Evolutionary conservation across 2,329 filamentous ascomycete species (phyloP).

Genomic region (Calonectria montana): DNA sequence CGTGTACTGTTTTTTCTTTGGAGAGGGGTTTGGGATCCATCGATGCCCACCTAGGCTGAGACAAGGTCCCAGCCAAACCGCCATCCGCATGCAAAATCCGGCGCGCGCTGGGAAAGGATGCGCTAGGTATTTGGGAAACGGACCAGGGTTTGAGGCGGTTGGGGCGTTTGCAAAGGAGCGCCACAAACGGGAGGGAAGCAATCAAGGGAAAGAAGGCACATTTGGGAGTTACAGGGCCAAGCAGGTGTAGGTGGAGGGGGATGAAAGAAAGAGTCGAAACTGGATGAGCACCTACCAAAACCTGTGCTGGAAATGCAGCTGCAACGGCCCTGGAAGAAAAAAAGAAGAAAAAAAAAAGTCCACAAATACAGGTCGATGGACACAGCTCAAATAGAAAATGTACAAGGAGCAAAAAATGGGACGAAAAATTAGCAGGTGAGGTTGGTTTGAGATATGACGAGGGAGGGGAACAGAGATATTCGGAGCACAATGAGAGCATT

Average conservation of each 20-base stretch:
- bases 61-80: constrained; percentile 13
- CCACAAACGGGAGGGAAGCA: not conserved
- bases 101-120: not conserved
- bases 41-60: constrained; percentile 8
- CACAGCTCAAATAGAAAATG: not conserved
- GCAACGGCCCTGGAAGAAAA: not conserved
- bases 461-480: not conserved
- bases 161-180: constrained; percentile 11
- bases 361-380: not conserved
- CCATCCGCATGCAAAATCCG: constrained; percentile 5
- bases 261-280: not conserved
- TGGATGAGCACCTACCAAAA: constrained; percentile 3
- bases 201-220: not conserved
- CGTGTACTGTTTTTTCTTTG: not conserved
- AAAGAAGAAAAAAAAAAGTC: not conserved
- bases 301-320: not conserved
- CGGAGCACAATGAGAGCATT: not conserved
- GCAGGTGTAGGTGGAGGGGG: not conserved
- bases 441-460: not conserved
- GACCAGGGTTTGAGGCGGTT: not conserved
- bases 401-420: constrained; percentile 10
- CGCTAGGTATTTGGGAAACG: not conserved
- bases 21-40: not conserved
- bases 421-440: not conserved
- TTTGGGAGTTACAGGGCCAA: not conserved